Evolutionary conservation across 306 rosid species (phyloP), one percentile per base, ranked within the genome.

Genomic region (Canavalia gladiata): DNA sequence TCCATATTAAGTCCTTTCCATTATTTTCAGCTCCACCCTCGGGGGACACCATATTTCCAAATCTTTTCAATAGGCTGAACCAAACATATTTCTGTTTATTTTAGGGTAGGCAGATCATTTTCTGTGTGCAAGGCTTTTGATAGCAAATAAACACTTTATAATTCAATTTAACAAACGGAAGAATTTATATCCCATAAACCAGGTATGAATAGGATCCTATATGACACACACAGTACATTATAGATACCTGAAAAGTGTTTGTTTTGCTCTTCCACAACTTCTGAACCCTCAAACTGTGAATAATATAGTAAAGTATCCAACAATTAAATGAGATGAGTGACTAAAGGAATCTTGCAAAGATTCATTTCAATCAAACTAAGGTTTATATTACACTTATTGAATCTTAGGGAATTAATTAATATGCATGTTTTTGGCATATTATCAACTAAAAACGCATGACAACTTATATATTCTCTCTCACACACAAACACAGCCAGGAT

Each of bases 251-350:
- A 88, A 86, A 95, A 95, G 79, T 81, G 98, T 74, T 74, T 54
- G 85, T 93, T 95, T 86, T 93, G 99, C 77, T 87, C 89, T 87
- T 93, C 94, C 88, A 95, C 75, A 64, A 87, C 55, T 83, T 93
- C 85, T 50, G 98, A 95, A 74, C 98, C 98, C 75, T 95, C 93
- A 84, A 95, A 95, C 99, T 95, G 92, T 82, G 85, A 70, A 74
- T 39, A 82, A 77, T 33, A 81, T n/a, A 28, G 72, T 45, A 6
- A 74, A 83, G 74, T 42, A 68, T 87, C 76, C 75, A 62, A 68
- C 31, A 74, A 82, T 82, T 29, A 79, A 74, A 68, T 51, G 68
- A 18, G 46, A 73, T 59, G 75, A 85, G 78, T 68, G 66, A 59
- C 68, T 18, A 68, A 43, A 10, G 28, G 30, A 87, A 77, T 78